Base-by-base conservation (phyloP, 2,329 filamentous ascomycete genomes). In the Exserohilum rostratum region DNA sequence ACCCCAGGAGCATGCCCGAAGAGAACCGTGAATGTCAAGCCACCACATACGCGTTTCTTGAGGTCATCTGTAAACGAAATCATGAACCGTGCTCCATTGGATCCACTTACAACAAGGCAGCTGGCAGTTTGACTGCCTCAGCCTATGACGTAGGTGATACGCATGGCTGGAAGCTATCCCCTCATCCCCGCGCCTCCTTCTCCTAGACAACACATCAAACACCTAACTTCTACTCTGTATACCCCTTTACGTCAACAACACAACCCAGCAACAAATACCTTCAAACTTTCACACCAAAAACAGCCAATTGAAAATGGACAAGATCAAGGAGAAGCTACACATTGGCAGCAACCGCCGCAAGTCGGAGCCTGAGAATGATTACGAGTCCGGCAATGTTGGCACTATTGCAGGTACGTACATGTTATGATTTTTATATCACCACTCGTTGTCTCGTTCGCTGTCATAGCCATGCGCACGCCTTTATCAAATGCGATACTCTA, bases 281-380 rank as follows among this genome's bases (percentile, higher is more conserved):
- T 31, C 6, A n/a, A 30, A n/a, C 30, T 30, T 13, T n/a, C 15
- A 50, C 30, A 39, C 39, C 38, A 43, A 49, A 27, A 50, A 27
- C 5, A 17, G n/a, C 9, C 39, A 17, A 46, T 18, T 37, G 9
- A 66, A 53, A 55, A 73, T 74, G 68, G 70, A 73, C 20, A 68
- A 68, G 53, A 62, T 74, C 61, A 74, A 74, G 60, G 69, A 73
- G 55, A 72, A 72, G 59, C 64, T 74, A 38, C 70, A 74, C 61
- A 66, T 73, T 40, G 65, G 65, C 50, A 65, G 58, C 55, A 62
- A 54, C 57, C 64, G 67, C 50, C 64, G 67, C 67, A 72, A 72
- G 59, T 68, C 67, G 38, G 64, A 69, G 53, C 50, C 62, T 30
- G 67, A 73, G 38, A 58, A 64, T 50, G 65, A 62, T 51, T 20